phyloP scores from a whole-genome alignment of 2,329 filamentous ascomycete genomes.

The Botrytis galanthina region DNA sequence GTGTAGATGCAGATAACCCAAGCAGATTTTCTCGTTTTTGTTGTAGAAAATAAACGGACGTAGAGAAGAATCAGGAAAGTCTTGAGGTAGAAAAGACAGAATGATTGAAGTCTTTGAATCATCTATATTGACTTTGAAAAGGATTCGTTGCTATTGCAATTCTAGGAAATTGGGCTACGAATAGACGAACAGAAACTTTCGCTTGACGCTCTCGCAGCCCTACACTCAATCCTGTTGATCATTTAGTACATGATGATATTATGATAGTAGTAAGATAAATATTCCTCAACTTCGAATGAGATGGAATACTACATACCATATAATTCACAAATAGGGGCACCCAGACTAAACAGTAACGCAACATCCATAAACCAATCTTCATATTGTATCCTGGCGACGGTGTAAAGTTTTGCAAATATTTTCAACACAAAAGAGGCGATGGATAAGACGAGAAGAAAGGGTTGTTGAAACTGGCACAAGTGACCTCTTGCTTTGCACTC shows the following conservation, averaged over 20 bases:
- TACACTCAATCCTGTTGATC: conserved; percentile 20
- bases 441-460: too few species aligned
- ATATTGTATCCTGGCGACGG: too few species aligned
- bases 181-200: conserved; percentile 15
- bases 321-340: too few species aligned
- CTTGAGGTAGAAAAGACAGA: conserved; percentile 24
- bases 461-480: neutral
- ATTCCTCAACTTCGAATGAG: neutral
- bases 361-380: too few species aligned
- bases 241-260: neutral
- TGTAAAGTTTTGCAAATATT: too few species aligned
- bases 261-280: conserved; percentile 13
- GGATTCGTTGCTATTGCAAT: neutral
- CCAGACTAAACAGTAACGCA: too few species aligned
- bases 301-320: neutral
- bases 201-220: conserved; percentile 22
- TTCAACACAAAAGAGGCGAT: too few species aligned
- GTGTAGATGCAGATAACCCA: conserved; percentile 26
- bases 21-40: conserved; percentile 24
- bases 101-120: neutral
- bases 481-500: neutral
- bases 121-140: conserved; percentile 10
- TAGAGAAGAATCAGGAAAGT: conserved; percentile 32
- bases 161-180: neutral
- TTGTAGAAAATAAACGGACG: conserved; percentile 24